A percentile compares a stretch with the other conserved stretches of the same genome.
phyloP scores from a whole-genome alignment of 2,329 filamentous ascomycete species.

The Pyrenophora teres region DNA sequence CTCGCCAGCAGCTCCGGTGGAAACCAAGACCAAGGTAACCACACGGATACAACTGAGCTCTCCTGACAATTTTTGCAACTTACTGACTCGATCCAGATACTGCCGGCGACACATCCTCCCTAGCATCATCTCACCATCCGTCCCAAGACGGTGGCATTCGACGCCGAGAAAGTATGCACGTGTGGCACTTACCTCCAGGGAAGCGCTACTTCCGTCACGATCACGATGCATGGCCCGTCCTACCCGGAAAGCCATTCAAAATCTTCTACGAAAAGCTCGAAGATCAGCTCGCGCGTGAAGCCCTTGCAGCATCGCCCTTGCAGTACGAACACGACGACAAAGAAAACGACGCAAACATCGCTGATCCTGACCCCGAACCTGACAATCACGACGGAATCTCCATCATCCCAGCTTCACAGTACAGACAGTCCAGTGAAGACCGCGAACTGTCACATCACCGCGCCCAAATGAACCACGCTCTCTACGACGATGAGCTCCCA shows the following conservation, averaged over 20 bases:
- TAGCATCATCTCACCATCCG: not conserved
- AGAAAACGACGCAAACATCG: constrained; percentile 19
- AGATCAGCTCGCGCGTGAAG: constrained; percentile 24
- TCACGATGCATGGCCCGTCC: constrained; percentile 12
- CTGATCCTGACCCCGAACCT: constrained; percentile 2
- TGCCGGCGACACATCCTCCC: not conserved
- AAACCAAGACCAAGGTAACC: not conserved
- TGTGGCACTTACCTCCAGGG: constrained; percentile 5
- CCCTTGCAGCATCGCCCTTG: constrained; percentile 22
- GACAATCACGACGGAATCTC: constrained; percentile 11
- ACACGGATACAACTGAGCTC: not conserved
- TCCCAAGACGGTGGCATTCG: constrained; percentile 1
- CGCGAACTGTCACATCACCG: not conserved
- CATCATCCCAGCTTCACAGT: constrained; percentile 23
- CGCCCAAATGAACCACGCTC: constrained; percentile 9
- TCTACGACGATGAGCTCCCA: constrained; percentile 8
- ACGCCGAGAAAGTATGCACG: constrained; percentile 4
- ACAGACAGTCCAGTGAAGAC: constrained; percentile 11
- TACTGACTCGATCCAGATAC: constrained; percentile 5
- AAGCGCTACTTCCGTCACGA: constrained; percentile 11
- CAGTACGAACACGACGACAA: constrained; percentile 30
- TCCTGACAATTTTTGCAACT: not conserved
- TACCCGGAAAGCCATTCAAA: constrained; percentile 16
- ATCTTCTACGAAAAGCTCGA: constrained; percentile 25
- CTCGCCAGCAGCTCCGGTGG: not conserved